Evolutionary conservation across 805 yeast genomes (phyloP).

Genomic region (Peterozyma xylosa): DNA sequence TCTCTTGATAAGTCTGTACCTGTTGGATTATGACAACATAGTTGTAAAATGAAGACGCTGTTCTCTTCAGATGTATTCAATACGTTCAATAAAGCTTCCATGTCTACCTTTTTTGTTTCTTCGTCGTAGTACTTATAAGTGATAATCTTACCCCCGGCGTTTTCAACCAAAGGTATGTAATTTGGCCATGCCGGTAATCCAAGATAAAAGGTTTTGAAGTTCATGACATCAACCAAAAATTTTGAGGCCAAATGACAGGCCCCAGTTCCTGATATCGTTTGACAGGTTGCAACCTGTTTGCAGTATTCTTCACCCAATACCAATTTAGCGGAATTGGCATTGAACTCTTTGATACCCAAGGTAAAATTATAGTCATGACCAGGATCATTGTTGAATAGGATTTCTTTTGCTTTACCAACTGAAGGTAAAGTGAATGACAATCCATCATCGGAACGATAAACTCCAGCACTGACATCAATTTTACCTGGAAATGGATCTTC

Average conservation of each 20-base stretch:
- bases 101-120: slow-evolving; percentile 30
- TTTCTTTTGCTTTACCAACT: slow-evolving; percentile 27
- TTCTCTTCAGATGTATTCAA: slow-evolving; percentile 24
- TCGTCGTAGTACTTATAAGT: slow-evolving; percentile 36
- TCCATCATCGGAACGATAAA: slow-evolving; percentile 33
- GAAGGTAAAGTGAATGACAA: slow-evolving; percentile 29
- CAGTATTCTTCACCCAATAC: slow-evolving; percentile 28
- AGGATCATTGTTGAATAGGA: slow-evolving; percentile 26
- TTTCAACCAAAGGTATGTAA: slow-evolving; percentile 38
- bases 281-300: slow-evolving; percentile 38
- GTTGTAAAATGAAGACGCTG: slow-evolving; percentile 33
- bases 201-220: slow-evolving; percentile 29
- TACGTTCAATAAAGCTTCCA: slow-evolving; percentile 29
- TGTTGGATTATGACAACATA: slow-evolving; percentile 43
- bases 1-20: slow-evolving; percentile 37
- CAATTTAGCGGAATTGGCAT: slow-evolving; percentile 27
- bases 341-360: slow-evolving; percentile 32
- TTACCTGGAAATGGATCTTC: slow-evolving; percentile 25
- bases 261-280: slow-evolving; percentile 43
- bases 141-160: slow-evolving; percentile 35
- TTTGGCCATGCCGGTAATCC: slow-evolving; percentile 42
- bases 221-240: slow-evolving; percentile 13
- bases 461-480: slow-evolving; percentile 36
- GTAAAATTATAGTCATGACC: slow-evolving; percentile 37
- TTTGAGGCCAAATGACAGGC: slow-evolving; percentile 40